These are phyloP conservation scores for Zychaea mexicana DNA, from an alignment of 371 early-diverging fungal species.

Conservation along the genomic window DNA sequence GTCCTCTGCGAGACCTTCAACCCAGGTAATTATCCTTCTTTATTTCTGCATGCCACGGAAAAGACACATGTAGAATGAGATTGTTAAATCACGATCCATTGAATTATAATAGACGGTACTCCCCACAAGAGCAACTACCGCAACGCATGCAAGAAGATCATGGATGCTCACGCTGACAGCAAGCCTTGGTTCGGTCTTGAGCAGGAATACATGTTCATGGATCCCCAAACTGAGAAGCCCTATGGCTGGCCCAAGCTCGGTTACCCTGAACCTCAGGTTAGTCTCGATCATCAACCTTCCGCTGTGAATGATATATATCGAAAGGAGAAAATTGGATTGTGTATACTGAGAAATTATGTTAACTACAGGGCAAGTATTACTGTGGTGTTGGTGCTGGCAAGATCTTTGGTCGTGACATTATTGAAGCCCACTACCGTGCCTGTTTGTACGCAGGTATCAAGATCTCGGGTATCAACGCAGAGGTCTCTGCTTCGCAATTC, in stretches of 20 bases:
- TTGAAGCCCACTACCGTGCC: conserved; percentile 63
- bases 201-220: conserved; percentile 61
- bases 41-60: too few relatives aligned
- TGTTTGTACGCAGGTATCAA: conserved; percentile 58
- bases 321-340: conserved; percentile 27
- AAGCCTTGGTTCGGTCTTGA: conserved; percentile 69
- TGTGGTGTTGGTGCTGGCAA: conserved; percentile 58
- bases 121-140: conserved; percentile 55
- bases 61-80: too few relatives aligned
- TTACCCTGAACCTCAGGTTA: conserved; percentile 60
- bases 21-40: conserved; percentile 3
- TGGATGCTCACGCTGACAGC: conserved; percentile 30
- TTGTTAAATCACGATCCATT: too few relatives aligned
- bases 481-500: conserved; percentile 29
- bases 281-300: background rate
- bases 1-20: conserved; percentile 50
- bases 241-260: conserved; percentile 65
- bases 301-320: conserved; percentile 8
- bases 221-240: conserved; percentile 51
- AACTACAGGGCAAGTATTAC: conserved; percentile 46
- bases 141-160: conserved; percentile 28
- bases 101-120: conserved; percentile 38
- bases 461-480: conserved; percentile 31
- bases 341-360: background rate
- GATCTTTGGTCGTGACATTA: conserved; percentile 59